Base-by-base conservation (phyloP, 169 alveolate genomes). In the Cardiosporidium cionae region DNA sequence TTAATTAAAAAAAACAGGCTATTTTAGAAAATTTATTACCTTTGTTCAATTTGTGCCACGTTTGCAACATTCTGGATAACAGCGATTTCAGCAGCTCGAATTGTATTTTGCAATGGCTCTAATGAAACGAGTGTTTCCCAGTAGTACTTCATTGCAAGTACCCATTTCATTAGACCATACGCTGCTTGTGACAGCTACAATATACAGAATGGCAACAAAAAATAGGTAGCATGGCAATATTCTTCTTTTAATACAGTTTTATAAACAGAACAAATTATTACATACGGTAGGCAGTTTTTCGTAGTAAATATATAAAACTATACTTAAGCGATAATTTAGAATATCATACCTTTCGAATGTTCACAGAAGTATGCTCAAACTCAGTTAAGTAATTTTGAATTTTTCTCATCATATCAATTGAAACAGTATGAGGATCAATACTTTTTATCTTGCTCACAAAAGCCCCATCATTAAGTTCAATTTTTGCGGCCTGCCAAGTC, bases 351-450 rank as follows among this genome's bases (percentile, higher is more conserved):
- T 44, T 44, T 44, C n/a, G 58, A 44, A 44, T 44, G 58, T 44
- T 44, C n/a, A 16, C 58, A 16, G n/a, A 16, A 44, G 16, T 44
- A 16, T 16, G n/a, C 16, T 44, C 58, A 16, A n/a, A 44, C 16
- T 44, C 58, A 16, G 16, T n/a, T 16, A n/a, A 16, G n/a, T 76
- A 91, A 74, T 67, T 74, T 28, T 91, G 95, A 35, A 94, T 86
- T 76, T 90, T 91, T 73, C 89, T 90, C 53, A 94, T 75, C 2
- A 92, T 88, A 54, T 83, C 87, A 65, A 82, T 87, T n/a, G 95
- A 72, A 54, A 94, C 91, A 22, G 89, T 81, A 54, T 95, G 97
- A 83, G 93, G 93, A 78, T 93, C 97, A 65, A 90, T 92, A 67
- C 86, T 82, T 81, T 91, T 93, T 37, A 95, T 85, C 65, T 86